Evolutionary conservation across 208 protist species (phyloP).

Genomic region (Trypanosoma melophagium): DNA sequence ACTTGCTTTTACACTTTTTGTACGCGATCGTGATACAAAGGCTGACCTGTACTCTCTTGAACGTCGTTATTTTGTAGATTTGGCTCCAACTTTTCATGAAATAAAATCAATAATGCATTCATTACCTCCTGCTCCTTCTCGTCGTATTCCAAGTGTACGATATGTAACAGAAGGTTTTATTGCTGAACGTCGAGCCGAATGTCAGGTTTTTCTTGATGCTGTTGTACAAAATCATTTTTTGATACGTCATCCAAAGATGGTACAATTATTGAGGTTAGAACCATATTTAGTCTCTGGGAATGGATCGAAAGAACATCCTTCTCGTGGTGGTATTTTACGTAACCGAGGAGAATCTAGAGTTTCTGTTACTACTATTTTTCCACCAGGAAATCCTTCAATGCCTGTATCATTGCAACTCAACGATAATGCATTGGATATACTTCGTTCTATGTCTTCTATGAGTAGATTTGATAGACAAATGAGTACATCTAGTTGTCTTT

Average conservation of each 20-base stretch:
- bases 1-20: slow-evolving; percentile 15
- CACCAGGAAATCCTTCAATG: neutral
- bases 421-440: slow-evolving; percentile 27
- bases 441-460: slow-evolving; percentile 11
- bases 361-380: neutral
- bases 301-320: neutral
- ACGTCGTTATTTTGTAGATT: slow-evolving; percentile 16
- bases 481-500: slow-evolving; percentile 38
- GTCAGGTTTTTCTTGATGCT: slow-evolving; percentile 36
- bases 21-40: slow-evolving; percentile 21
- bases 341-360: neutral
- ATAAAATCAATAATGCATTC: slow-evolving; percentile 22
- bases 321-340: neutral
- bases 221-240: slow-evolving; percentile 40
- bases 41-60: slow-evolving; percentile 2
- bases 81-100: slow-evolving; percentile 15
- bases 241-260: slow-evolving; percentile 47
- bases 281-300: slow-evolving; percentile 14
- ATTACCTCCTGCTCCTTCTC: slow-evolving; percentile 31
- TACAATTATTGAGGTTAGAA: slow-evolving; percentile 38
- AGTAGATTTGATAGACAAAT: slow-evolving; percentile 16
- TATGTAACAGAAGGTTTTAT: slow-evolving; percentile 56
- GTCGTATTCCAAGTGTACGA: slow-evolving; percentile 44
- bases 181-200: slow-evolving; percentile 49
- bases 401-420: slow-evolving; percentile 21